These are phyloP conservation scores for Fragilaria crotonensis DNA, from an alignment of 108 stramenopile species.

Conservation along the genomic window DNA sequence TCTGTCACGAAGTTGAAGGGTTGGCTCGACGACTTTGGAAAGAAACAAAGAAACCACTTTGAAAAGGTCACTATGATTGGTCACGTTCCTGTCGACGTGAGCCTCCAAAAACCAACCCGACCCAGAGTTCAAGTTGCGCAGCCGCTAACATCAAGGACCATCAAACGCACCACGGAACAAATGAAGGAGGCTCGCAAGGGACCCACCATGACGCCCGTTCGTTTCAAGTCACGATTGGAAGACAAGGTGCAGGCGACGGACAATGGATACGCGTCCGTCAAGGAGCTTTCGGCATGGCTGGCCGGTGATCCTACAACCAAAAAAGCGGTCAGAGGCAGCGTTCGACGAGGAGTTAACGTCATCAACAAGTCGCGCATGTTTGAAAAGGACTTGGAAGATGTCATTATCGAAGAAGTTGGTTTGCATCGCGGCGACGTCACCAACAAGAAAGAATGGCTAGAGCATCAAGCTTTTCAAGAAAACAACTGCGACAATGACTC, in stretches of 20 bases:
- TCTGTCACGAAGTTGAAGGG: conserved; percentile 31
- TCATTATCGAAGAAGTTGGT: conserved; percentile 31
- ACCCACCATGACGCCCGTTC: conserved; percentile 8
- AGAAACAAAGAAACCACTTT: conserved; percentile 30
- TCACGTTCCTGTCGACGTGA: not conserved
- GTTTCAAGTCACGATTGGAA: conserved; percentile 10
- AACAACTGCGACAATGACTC: conserved; percentile 4
- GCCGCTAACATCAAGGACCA: conserved; percentile 5
- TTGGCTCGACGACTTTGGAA: conserved; percentile 40
- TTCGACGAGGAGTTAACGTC: conserved; percentile 62
- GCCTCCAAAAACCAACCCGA: conserved; percentile 6
- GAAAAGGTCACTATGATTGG: conserved; percentile 5
- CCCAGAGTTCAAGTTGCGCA: conserved; percentile 9
- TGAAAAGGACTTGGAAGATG: conserved; percentile 43
- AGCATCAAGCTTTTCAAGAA: conserved; percentile 16
- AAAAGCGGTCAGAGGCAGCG: conserved; percentile 45
- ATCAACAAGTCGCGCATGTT: conserved; percentile 63
- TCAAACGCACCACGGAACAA: not conserved
- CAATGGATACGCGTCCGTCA: conserved; percentile 64
- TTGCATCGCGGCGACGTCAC: conserved; percentile 23
- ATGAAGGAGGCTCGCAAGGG: not conserved
- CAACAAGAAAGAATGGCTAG: conserved; percentile 24
- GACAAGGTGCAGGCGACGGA: conserved; percentile 65
- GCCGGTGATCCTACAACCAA: conserved; percentile 62
- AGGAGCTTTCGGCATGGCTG: conserved; percentile 70